phyloP scores from a whole-genome alignment of 1,284 basidiomycete species.

The Erythrobasidium hasegawianum region DNA sequence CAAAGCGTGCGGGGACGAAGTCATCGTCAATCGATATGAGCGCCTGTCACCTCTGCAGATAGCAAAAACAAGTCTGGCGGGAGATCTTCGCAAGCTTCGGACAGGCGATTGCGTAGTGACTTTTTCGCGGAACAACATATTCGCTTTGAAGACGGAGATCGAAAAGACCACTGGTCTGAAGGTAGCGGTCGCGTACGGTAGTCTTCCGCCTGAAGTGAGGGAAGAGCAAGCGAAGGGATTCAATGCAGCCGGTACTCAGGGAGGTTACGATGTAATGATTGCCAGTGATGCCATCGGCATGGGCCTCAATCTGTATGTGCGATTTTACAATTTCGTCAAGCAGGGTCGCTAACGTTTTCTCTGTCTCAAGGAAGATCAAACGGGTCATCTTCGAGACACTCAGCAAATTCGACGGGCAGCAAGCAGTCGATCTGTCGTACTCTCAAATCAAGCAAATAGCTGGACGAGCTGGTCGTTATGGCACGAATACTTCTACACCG shows the following conservation, averaged over 20 bases:
- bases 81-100: slow-evolving; percentile 62
- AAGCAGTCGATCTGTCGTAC: slow-evolving; percentile 59
- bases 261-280: slow-evolving; percentile 76
- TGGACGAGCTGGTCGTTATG: slow-evolving; percentile 89
- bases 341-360: too few relatives aligned
- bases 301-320: slow-evolving; percentile 91
- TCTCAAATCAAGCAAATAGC: slow-evolving; percentile 95
- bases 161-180: slow-evolving; percentile 66
- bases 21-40: slow-evolving; percentile 76
- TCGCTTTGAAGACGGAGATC: slow-evolving; percentile 67
- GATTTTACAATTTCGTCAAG: too few relatives aligned
- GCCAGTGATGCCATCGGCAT: slow-evolving; percentile 92
- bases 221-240: slow-evolving; percentile 84
- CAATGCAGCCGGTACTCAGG: slow-evolving; percentile 63
- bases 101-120: slow-evolving; percentile 89
- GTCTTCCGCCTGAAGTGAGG: slow-evolving; percentile 80
- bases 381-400: slow-evolving; percentile 77
- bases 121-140: slow-evolving; percentile 75
- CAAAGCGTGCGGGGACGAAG: slow-evolving; percentile 71
- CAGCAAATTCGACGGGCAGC: slow-evolving; percentile 67
- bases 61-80: slow-evolving; percentile 62
- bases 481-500: slow-evolving; percentile 55
- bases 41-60: slow-evolving; percentile 80
- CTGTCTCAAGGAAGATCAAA: slow-evolving; percentile 84
- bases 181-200: slow-evolving; percentile 86